Evolutionary conservation across 768 basidiomycete species (phyloP).

Genomic region (Mycena maculata): DNA sequence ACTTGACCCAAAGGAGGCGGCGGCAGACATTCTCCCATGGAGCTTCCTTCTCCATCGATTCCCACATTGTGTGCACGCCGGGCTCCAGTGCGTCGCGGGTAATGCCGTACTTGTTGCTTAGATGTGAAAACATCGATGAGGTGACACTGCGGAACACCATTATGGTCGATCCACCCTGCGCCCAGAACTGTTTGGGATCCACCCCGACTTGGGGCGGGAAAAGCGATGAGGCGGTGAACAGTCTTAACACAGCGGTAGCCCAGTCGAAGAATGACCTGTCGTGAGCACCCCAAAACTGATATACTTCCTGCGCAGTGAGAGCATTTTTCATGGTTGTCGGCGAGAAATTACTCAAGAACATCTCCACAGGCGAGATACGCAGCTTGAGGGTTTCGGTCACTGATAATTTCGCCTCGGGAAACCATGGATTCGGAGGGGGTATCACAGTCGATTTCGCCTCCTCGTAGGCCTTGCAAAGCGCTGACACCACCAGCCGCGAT

Average conservation of each 20-base stretch:
- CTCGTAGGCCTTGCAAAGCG: neutral
- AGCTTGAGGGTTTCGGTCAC: neutral
- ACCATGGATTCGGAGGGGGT: neutral
- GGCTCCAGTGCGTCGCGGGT: neutral
- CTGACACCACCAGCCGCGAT: neutral
- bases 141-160: constrained; percentile 3
- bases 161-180: neutral
- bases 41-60: too few species aligned
- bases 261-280: neutral
- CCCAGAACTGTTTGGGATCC: neutral
- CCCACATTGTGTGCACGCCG: too few species aligned
- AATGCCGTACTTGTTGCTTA: neutral
- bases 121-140: neutral
- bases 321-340: neutral
- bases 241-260: neutral
- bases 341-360: neutral
- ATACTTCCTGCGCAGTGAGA: neutral
- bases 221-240: neutral
- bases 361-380: neutral
- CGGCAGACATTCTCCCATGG: too few species aligned
- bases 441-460: neutral
- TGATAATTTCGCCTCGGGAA: neutral
- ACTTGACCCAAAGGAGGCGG: too few species aligned
- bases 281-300: neutral
- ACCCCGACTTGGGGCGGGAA: neutral